Conservation (phyloP, 306 rosid genomes). For the Glycyrrhiza uralensis region DNA sequence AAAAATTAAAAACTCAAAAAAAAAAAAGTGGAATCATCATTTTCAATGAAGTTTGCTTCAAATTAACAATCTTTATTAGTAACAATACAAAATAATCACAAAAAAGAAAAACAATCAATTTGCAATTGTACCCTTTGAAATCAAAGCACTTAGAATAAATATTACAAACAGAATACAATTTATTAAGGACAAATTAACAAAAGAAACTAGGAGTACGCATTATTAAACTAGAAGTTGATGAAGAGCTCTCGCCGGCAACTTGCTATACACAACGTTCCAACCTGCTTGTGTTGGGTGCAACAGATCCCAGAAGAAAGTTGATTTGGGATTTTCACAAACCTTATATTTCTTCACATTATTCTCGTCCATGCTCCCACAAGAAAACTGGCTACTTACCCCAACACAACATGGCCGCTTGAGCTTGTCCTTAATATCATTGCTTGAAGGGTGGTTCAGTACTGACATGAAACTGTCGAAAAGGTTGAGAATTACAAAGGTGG, state of each 20-base stretch:
- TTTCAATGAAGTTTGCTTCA: too few relatives aligned
- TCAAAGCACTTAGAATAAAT: too few relatives aligned
- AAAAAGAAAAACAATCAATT: too few relatives aligned
- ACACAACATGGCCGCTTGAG: conserved; percentile 58
- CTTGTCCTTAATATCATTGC: conserved; percentile 32
- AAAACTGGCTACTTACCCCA: conserved; percentile 35
- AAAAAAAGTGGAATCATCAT: too few relatives aligned
- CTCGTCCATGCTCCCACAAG: conserved; percentile 46
- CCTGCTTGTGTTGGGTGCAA: conserved; percentile 67
- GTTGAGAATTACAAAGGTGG: conserved; percentile 42
- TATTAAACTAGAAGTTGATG: background rate
- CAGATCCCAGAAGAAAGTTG: conserved; percentile 69
- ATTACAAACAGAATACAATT: too few relatives aligned
- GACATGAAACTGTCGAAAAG: conserved; percentile 52
- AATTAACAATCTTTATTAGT: too few relatives aligned
- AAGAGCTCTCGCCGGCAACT: background rate
- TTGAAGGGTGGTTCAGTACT: conserved; percentile 16
- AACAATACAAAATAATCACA: too few relatives aligned
- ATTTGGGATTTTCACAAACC: conserved; percentile 44
- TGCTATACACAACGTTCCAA: conserved; percentile 52
- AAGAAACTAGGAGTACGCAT: too few relatives aligned
- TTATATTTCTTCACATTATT: conserved; percentile 40
- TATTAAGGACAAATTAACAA: too few relatives aligned
- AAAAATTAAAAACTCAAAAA: too few relatives aligned
- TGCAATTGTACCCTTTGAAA: too few relatives aligned